These are phyloP conservation scores for Penicillium sp. DNA, from an alignment of 2,329 filamentous ascomycete species.

Conservation along the genomic window DNA sequence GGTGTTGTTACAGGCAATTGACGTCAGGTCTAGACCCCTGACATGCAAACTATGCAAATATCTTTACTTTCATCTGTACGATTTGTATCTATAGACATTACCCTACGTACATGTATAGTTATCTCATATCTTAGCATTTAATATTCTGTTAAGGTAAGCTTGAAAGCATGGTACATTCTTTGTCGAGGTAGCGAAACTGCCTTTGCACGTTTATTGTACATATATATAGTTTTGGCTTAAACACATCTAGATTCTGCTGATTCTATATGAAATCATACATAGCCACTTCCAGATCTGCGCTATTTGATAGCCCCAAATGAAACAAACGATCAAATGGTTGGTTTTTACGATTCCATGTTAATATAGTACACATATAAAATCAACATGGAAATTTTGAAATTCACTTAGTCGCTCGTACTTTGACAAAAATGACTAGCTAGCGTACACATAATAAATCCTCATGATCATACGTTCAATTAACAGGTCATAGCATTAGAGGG, in stretches of 20 bases:
- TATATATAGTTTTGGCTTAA: neutral
- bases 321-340: neutral
- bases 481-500: constrained; percentile 61
- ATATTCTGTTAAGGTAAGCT: neutral
- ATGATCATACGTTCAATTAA: constrained; percentile 37
- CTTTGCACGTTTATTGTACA: neutral
- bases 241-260: neutral
- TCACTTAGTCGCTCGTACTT: constrained; percentile 18
- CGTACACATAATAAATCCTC: constrained; percentile 15
- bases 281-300: neutral
- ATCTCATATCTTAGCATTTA: neutral
- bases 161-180: neutral
- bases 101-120: neutral
- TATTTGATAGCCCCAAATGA: neutral
- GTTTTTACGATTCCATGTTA: neutral
- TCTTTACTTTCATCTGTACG: too few relatives aligned
- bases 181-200: neutral
- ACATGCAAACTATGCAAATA: constrained; percentile 14
- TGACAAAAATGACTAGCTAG: constrained; percentile 17
- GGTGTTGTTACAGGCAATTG: constrained; percentile 15
- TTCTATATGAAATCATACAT: neutral
- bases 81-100: neutral
- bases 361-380: neutral
- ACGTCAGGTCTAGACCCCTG: constrained; percentile 14
- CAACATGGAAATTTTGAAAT: neutral